These are phyloP conservation scores for Akanthomyces uredinophilus DNA, from an alignment of 2,329 filamentous ascomycete species.

Conservation along the genomic window DNA sequence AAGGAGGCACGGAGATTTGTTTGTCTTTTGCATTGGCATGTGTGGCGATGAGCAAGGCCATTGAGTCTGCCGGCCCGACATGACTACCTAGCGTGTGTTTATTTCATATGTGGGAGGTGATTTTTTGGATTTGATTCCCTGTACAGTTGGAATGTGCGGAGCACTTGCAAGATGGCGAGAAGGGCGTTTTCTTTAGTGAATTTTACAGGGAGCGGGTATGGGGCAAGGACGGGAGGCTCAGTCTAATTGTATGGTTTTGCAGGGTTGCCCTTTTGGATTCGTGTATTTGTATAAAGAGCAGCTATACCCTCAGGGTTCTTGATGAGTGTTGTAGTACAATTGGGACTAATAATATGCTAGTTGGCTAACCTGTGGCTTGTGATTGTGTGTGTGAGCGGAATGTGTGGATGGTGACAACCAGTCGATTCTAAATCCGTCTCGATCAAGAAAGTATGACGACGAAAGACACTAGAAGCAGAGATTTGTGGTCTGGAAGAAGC, in stretches of 20 bases:
- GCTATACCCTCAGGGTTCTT: constrained; percentile 9
- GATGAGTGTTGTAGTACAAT: background rate
- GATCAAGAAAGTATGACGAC: background rate
- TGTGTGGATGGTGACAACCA: background rate
- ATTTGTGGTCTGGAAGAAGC: background rate
- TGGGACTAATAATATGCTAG: background rate
- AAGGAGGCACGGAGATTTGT: background rate
- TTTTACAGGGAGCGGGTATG: background rate
- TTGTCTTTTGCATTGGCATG: background rate
- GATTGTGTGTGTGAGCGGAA: background rate
- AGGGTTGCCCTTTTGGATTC: background rate
- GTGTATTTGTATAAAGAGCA: constrained; percentile 12
- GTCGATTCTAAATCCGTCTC: background rate
- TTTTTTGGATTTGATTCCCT: background rate
- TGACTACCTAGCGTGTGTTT: background rate
- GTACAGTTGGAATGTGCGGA: constrained; percentile 1
- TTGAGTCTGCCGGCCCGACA: background rate
- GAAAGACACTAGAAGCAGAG: background rate
- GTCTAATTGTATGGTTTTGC: background rate
- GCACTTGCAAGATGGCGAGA: background rate
- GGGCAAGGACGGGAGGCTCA: background rate
- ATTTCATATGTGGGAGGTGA: background rate
- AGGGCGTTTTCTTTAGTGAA: constrained; percentile 5
- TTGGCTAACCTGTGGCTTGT: background rate
- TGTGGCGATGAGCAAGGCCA: background rate